These are phyloP conservation scores for Paraphaeosphaeria minitans DNA, from an alignment of 2,329 filamentous ascomycete genomes.

Conservation along the genomic window DNA sequence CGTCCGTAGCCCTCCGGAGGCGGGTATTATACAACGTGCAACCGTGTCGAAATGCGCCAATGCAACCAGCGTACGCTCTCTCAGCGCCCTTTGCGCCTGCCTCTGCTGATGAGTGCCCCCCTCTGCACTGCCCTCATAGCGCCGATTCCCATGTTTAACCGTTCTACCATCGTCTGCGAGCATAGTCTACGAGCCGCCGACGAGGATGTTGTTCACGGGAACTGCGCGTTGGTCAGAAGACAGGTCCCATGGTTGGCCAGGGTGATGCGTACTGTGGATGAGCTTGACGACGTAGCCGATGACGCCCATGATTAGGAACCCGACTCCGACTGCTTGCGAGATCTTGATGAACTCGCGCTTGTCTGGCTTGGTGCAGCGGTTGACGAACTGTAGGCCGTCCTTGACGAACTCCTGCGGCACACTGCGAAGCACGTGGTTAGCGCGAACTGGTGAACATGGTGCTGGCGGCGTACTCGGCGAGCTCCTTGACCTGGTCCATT, in stretches of 20 bases:
- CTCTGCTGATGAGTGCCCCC: not conserved
- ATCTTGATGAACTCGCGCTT: slow-evolving; percentile 51
- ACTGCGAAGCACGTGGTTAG: slow-evolving; percentile 33
- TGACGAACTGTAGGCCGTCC: slow-evolving; percentile 57
- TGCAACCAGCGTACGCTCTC: not conserved
- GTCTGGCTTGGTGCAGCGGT: slow-evolving; percentile 54
- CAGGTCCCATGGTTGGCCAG: no score
- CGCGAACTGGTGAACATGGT: slow-evolving; percentile 2
- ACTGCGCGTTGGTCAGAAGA: slow-evolving; percentile 22
- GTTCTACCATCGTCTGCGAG: not conserved
- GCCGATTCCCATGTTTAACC: not conserved
- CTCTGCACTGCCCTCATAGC: not conserved
- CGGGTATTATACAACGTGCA: slow-evolving; percentile 4
- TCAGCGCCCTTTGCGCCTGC: not conserved
- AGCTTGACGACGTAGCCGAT: slow-evolving; percentile 60
- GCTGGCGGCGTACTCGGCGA: slow-evolving; percentile 60
- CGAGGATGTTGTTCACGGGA: slow-evolving; percentile 60
- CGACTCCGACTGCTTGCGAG: slow-evolving; percentile 58
- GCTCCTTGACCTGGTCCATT: slow-evolving; percentile 72
- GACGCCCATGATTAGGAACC: slow-evolving; percentile 60
- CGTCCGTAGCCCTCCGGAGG: not conserved
- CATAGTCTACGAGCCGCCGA: slow-evolving; percentile 47
- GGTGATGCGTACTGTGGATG: slow-evolving; percentile 46
- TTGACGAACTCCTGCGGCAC: slow-evolving; percentile 51
- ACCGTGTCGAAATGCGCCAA: slow-evolving; percentile 8